A percentile compares a stretch with the other conserved stretches of the same genome.
These are phyloP conservation scores for Aspergillus felis DNA, from an alignment of 2,329 filamentous ascomycete species.

Conservation along the genomic window DNA sequence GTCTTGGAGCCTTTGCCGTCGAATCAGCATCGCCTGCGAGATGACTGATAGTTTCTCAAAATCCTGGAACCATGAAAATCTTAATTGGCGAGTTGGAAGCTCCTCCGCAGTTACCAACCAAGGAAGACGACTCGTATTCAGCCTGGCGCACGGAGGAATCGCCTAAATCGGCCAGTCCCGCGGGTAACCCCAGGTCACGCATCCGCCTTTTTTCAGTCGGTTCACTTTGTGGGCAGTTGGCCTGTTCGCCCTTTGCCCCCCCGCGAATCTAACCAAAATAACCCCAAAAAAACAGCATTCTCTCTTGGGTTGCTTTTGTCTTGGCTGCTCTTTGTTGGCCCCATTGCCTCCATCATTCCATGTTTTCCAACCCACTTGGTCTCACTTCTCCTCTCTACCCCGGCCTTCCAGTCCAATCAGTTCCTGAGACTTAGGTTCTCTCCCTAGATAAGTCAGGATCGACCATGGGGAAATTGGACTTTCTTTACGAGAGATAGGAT, in stretches of 20 bases:
- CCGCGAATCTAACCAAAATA: not conserved
- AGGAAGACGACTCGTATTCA: not conserved
- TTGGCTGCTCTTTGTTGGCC: not conserved
- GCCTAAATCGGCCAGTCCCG: not conserved
- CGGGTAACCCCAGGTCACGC: not conserved
- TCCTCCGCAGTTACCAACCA: not conserved
- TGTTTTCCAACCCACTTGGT: conserved; percentile 1
- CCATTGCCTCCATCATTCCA: not conserved
- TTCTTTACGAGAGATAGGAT: not conserved
- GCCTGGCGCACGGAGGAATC: not conserved
- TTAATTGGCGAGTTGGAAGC: not conserved
- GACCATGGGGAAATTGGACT: conserved; percentile 16
- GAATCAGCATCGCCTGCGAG: not conserved
- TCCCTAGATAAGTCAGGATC: conserved; percentile 8
- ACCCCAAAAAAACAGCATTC: not conserved
- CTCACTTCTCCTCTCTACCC: conserved; percentile 2
- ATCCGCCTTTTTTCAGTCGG: no score
- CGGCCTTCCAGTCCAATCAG: conserved; percentile 6
- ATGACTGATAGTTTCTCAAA: not conserved
- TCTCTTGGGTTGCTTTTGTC: not conserved
- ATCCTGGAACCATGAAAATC: not conserved
- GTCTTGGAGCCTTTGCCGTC: not conserved
- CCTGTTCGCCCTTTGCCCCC: not conserved
- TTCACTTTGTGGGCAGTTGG: not conserved
- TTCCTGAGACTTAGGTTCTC: not conserved